These are phyloP conservation scores for Usnea hakonensis DNA, from an alignment of 495 filamentous ascomycete species.

Conservation along the genomic window DNA sequence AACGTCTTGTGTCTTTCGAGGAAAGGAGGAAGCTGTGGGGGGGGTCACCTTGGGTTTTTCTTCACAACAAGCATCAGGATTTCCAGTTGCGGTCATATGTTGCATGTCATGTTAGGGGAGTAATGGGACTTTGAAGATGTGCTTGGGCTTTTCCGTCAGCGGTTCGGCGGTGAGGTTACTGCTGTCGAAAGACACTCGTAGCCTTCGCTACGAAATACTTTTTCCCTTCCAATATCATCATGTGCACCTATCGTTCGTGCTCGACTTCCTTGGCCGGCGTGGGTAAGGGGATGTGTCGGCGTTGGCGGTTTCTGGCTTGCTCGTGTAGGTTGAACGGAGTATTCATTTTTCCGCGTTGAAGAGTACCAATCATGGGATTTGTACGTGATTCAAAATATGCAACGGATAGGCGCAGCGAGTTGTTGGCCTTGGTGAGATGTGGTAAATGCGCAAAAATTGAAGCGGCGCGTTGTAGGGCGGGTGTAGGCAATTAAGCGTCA, in stretches of 20 bases:
- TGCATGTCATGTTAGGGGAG: neutral
- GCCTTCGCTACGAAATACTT: slow-evolving; percentile 5
- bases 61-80: neutral
- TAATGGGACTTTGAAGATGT: slow-evolving; percentile 2
- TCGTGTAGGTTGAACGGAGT: neutral
- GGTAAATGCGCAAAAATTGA: slow-evolving; percentile 12
- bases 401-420: neutral
- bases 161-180: neutral
- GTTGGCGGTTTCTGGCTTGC: neutral
- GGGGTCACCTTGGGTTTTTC: neutral
- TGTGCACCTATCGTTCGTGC: neutral
- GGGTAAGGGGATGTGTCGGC: neutral
- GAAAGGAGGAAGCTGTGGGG: neutral
- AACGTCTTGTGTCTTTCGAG: slow-evolving; percentile 7
- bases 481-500: neutral
- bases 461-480: slow-evolving; percentile 7
- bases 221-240: neutral
- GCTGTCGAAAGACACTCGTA: neutral
- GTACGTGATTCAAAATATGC: neutral
- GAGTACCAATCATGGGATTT: neutral
- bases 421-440: neutral
- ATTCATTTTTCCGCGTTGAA: neutral
- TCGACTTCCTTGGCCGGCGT: neutral
- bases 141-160: neutral
- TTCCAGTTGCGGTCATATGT: slow-evolving; percentile 6